Evolutionary conservation across 208 protist genomes (phyloP).

Genomic region (Herpetomonas samuelpessoai): DNA sequence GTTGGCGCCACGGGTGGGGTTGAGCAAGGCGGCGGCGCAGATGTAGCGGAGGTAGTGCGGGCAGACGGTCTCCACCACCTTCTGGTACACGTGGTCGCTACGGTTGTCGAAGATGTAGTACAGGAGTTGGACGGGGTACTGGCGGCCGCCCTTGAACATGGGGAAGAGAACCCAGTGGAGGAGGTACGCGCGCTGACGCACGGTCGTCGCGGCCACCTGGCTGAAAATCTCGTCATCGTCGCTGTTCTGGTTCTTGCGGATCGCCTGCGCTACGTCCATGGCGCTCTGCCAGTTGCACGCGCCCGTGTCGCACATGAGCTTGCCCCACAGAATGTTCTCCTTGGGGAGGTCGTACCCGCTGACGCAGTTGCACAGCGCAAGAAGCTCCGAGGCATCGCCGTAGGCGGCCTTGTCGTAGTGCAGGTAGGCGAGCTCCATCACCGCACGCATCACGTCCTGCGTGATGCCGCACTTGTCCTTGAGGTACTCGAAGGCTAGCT

Average conservation of each 20-base stretch:
- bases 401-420: slow-evolving; percentile 88
- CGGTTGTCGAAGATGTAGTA: slow-evolving; percentile 83
- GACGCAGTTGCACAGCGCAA: slow-evolving; percentile 78
- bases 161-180: slow-evolving; percentile 92
- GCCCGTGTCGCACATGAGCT: slow-evolving; percentile 83
- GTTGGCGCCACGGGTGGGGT: slow-evolving; percentile 67
- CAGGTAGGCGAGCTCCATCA: slow-evolving; percentile 79
- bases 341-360: slow-evolving; percentile 71
- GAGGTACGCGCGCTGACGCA: slow-evolving; percentile 78
- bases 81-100: slow-evolving; percentile 67
- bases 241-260: slow-evolving; percentile 68
- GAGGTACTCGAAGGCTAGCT: slow-evolving; percentile 75
- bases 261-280: slow-evolving; percentile 63
- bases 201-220: slow-evolving; percentile 51
- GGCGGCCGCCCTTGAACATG: slow-evolving; percentile 88
- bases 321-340: slow-evolving; percentile 80
- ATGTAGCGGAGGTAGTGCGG: slow-evolving; percentile 92
- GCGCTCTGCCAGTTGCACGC: slow-evolving; percentile 83
- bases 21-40: slow-evolving; percentile 81
- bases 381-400: slow-evolving; percentile 75
- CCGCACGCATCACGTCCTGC: slow-evolving; percentile 52
- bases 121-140: slow-evolving; percentile 76
- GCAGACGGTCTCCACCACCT: slow-evolving; percentile 84
- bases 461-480: slow-evolving; percentile 67
- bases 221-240: slow-evolving; percentile 72